These are phyloP conservation scores for Leccinum incarnatum DNA, from an alignment of 768 basidiomycete species.

Conservation along the genomic window DNA sequence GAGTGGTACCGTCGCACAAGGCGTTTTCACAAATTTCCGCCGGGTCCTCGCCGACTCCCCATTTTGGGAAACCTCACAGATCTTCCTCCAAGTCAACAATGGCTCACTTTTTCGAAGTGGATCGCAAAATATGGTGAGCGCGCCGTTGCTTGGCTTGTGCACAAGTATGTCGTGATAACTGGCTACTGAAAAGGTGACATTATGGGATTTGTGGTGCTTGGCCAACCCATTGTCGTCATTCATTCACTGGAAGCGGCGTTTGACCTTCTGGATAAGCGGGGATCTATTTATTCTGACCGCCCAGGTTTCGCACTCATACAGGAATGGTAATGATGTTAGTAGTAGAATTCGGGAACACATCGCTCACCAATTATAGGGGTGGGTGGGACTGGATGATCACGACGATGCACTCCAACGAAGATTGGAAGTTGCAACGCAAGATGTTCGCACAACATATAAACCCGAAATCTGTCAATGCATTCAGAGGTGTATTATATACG, in stretches of 20 bases:
- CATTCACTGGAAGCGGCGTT: slow-evolving; percentile 1
- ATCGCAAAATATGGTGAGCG: slow-evolving; percentile 3
- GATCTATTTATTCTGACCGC: slow-evolving; percentile 5
- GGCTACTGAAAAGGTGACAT: not conserved
- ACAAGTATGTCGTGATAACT: not conserved
- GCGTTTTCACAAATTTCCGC: slow-evolving; percentile 1
- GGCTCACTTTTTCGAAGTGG: slow-evolving; percentile 6
- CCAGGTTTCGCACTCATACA: slow-evolving; percentile 2
- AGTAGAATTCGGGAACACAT: not conserved
- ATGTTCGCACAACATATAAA: slow-evolving; percentile 1
- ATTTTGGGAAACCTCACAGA: slow-evolving; percentile 1
- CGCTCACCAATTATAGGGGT: slow-evolving; percentile 1
- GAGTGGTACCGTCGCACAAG: slow-evolving; percentile 3
- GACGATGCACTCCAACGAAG: not conserved
- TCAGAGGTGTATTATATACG: not conserved
- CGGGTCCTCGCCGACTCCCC: slow-evolving; percentile 2
- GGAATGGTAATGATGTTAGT: not conserved
- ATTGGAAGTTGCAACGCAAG: slow-evolving; percentile 6
- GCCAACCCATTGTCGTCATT: slow-evolving; percentile 5
- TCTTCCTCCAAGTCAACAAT: not conserved
- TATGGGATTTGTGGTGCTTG: slow-evolving; percentile 3
- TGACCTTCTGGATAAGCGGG: slow-evolving; percentile 5
- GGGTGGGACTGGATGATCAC: slow-evolving; percentile 10
- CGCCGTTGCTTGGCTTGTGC: not conserved
- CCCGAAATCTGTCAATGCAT: not conserved